Base-by-base conservation (phyloP, 2,329 filamentous ascomycete species). In the Beauveria sp. region DNA sequence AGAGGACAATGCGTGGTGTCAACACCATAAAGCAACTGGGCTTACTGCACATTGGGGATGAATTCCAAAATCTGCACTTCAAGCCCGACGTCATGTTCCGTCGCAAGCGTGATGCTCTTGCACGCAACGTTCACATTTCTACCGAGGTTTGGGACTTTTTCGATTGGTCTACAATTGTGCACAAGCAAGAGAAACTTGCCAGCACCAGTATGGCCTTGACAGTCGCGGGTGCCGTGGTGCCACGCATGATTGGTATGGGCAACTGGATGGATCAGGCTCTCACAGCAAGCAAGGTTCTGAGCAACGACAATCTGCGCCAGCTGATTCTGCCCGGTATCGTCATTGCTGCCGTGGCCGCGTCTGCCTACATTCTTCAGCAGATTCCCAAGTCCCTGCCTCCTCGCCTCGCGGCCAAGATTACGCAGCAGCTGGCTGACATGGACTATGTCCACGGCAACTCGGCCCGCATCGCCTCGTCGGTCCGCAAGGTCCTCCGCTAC, bases 131-230 rank as follows among this genome's bases (percentile, higher is more conserved):
- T 18, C 86, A 97, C 63, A 86, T 96, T 22, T 86, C 94, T 59
- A 90, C 94, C 4, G 92, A 99, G 70, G 68, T 96, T 0, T 89
- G 83, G 83, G 94, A 99, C 76, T 97, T 99, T 79, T 90, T 99
- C 68, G 94, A 99, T 73, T 81, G 92, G 73, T 82, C 86, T 20
- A 89, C 86, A 12, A 76, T 97, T 6, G 82, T 96, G 77, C 91
- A 97, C 70, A 84, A 87, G 59, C 93, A 97, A 72, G 94, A 99
- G 75, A 99, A 97, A 80, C 82, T 96, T 61, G 92, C 93, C 6
- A 91, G 93, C 44, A 96, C 92, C 3, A 90, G 94, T 65, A 92
- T 99, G 88, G 94, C 93, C 6, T 81, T 99, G 70, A 99, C 94
- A 1, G 84, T 96, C 41, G 90, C 90, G 10, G 92, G 91, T 61